Percentiles rank a stretch among this genome's conserved stretches.
phyloP scores from a whole-genome alignment of 257 asterid species.

The Lycium barbarum region DNA sequence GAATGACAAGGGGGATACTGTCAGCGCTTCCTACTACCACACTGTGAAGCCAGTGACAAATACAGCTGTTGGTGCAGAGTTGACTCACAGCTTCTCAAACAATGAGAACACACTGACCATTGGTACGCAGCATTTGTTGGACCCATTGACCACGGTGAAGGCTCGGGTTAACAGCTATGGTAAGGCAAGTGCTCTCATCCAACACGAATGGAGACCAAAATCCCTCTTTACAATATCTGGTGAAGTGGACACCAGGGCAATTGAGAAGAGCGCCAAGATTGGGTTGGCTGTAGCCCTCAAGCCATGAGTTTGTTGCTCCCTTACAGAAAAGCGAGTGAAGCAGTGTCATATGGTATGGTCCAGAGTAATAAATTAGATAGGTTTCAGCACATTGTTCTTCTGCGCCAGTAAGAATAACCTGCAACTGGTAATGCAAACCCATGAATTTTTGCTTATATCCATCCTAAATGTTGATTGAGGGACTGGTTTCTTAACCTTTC shows the following conservation, averaged over 20 bases:
- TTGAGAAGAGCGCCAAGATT: conserved; percentile 89
- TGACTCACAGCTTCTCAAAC: conserved; percentile 82
- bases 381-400: conserved; percentile 12
- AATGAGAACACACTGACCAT: conserved; percentile 81
- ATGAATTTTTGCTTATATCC: neutral
- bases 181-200: conserved; percentile 86
- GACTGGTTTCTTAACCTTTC: neutral
- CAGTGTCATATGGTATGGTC: conserved; percentile 30
- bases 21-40: conserved; percentile 89
- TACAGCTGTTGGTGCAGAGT: conserved; percentile 95
- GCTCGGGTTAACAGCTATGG: conserved; percentile 87
- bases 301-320: conserved; percentile 55
- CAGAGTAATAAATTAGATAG: conserved; percentile 47
- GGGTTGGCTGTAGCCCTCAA: conserved; percentile 91
- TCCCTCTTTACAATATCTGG: conserved; percentile 92
- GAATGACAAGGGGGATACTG: conserved; percentile 74
- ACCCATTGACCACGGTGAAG: conserved; percentile 78
- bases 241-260: conserved; percentile 93
- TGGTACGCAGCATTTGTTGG: conserved; percentile 87
- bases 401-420: neutral
- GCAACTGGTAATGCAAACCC: conserved; percentile 20
- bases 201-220: conserved; percentile 90
- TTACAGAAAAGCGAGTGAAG: neutral
- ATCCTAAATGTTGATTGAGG: neutral
- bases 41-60: conserved; percentile 73